Evolutionary conservation across 768 basidiomycete genomes (phyloP).

Genomic region (Suillus sp.): DNA sequence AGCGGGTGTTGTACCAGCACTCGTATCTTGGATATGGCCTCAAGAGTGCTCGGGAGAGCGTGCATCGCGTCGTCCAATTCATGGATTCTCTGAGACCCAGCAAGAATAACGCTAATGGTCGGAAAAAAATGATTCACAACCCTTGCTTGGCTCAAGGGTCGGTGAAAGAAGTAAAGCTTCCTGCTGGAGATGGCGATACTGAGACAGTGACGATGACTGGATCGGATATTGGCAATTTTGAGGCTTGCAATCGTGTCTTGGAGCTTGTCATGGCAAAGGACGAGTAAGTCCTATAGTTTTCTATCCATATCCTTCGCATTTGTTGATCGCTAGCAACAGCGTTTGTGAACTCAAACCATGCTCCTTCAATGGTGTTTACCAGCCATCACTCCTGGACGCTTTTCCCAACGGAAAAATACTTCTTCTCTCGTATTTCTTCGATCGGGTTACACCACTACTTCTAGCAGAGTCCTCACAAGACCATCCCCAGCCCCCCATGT

Average conservation of each 20-base stretch:
- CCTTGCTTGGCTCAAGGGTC: conserved; percentile 81
- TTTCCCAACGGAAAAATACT: conserved; percentile 86
- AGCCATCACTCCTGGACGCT: conserved; percentile 86
- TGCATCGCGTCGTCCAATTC: conserved; percentile 91
- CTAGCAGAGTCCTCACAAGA: conserved; percentile 25
- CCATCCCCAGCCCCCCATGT: conserved; percentile 36
- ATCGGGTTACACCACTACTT: conserved; percentile 83
- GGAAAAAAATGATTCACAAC: conserved; percentile 44
- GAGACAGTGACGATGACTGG: conserved; percentile 85
- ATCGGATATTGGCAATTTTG: conserved; percentile 78
- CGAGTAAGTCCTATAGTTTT: conserved; percentile 55
- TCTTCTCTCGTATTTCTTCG: conserved; percentile 98
- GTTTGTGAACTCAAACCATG: conserved; percentile 92
- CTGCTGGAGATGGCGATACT: conserved; percentile 41
- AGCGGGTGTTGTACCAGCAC: conserved; percentile 88
- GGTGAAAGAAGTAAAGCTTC: conserved; percentile 61
- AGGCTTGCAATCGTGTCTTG: conserved; percentile 80
- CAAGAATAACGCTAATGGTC: conserved; percentile 10
- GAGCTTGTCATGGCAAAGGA: conserved; percentile 95
- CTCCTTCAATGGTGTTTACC: conserved; percentile 97
- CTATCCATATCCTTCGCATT: background rate
- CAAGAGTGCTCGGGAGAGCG: conserved; percentile 81
- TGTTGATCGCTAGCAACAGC: conserved; percentile 35
- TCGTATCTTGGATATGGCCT: conserved; percentile 97
- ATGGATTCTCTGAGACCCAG: conserved; percentile 52